These are phyloP conservation scores for Ceratorhiza oryzae-sativae DNA, from an alignment of 1,284 basidiomycete genomes.

Conservation along the genomic window DNA sequence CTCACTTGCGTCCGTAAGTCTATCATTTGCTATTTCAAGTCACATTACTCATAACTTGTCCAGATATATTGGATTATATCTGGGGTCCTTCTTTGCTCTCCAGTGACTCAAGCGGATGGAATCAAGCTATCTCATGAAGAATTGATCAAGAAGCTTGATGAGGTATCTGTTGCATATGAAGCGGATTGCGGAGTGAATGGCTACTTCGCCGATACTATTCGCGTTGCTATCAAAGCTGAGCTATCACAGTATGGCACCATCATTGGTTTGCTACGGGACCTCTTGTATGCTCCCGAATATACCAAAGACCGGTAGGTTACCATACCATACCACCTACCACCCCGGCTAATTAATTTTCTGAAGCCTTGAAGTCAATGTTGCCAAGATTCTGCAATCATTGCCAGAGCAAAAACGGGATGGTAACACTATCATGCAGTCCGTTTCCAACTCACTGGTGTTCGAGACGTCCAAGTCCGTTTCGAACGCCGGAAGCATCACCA, in stretches of 20 bases:
- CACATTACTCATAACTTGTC: neutral
- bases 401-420: slow-evolving; percentile 95
- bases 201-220: slow-evolving; percentile 77
- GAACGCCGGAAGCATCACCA: slow-evolving; percentile 73
- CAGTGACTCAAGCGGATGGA: slow-evolving; percentile 76
- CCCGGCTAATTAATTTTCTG: neutral
- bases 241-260: slow-evolving; percentile 80
- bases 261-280: slow-evolving; percentile 87
- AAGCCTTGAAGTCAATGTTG: slow-evolving; percentile 84
- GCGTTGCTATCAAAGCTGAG: slow-evolving; percentile 86
- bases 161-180: slow-evolving; percentile 91
- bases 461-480: slow-evolving; percentile 69
- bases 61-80: slow-evolving; percentile 84
- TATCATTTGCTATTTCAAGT: neutral
- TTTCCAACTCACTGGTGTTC: slow-evolving; percentile 75
- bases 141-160: slow-evolving; percentile 88
- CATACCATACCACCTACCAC: neutral
- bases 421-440: slow-evolving; percentile 75
- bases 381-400: slow-evolving; percentile 91
- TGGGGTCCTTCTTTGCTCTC: slow-evolving; percentile 88
- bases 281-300: slow-evolving; percentile 85
- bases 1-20: slow-evolving; percentile 77
- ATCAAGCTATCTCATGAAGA: slow-evolving; percentile 83
- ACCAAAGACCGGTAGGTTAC: slow-evolving; percentile 75
- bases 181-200: slow-evolving; percentile 73